Evolutionary conservation across 108 stramenopile species (phyloP).

Genomic region (Stephanodiscus minutulus): DNA sequence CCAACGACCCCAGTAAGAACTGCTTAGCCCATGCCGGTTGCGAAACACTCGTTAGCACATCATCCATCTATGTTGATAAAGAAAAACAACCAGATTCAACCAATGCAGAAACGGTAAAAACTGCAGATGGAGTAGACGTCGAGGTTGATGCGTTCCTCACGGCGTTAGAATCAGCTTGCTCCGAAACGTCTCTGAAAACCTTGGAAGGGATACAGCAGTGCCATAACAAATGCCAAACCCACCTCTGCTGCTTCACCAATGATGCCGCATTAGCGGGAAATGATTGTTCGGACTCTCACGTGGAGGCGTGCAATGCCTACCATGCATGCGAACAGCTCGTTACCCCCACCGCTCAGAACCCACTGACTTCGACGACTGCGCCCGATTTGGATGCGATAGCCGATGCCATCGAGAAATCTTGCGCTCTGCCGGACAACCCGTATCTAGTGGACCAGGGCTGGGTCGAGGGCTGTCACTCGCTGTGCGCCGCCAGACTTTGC

Average conservation of each 20-base stretch:
- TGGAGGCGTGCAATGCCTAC: slow-evolving; percentile 18
- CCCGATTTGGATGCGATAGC: neutral
- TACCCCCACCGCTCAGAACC: slow-evolving; percentile 10
- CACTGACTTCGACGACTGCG: neutral
- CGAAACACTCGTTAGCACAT: slow-evolving; percentile 26
- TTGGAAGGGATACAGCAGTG: slow-evolving; percentile 12
- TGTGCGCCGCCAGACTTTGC: slow-evolving; percentile 17
- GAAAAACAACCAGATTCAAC: neutral
- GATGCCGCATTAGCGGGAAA: slow-evolving; percentile 9
- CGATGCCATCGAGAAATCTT: slow-evolving; percentile 6
- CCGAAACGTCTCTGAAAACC: slow-evolving; percentile 17
- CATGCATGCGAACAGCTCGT: slow-evolving; percentile 16
- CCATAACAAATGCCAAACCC: slow-evolving; percentile 27
- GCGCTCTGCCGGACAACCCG: slow-evolving; percentile 7
- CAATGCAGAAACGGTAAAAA: slow-evolving; percentile 1
- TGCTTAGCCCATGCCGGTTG: slow-evolving; percentile 43
- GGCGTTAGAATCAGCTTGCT: slow-evolving; percentile 19
- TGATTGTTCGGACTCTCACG: slow-evolving; percentile 6
- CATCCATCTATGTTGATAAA: slow-evolving; percentile 11
- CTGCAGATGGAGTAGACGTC: neutral
- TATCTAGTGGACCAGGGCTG: neutral
- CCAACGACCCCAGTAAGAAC: slow-evolving; percentile 28
- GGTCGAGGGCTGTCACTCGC: slow-evolving; percentile 8
- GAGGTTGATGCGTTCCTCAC: slow-evolving; percentile 11
- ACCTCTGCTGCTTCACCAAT: slow-evolving; percentile 27